phyloP scores from a whole-genome alignment of 2,329 filamentous ascomycete species.

The Sphaerulina musiva region DNA sequence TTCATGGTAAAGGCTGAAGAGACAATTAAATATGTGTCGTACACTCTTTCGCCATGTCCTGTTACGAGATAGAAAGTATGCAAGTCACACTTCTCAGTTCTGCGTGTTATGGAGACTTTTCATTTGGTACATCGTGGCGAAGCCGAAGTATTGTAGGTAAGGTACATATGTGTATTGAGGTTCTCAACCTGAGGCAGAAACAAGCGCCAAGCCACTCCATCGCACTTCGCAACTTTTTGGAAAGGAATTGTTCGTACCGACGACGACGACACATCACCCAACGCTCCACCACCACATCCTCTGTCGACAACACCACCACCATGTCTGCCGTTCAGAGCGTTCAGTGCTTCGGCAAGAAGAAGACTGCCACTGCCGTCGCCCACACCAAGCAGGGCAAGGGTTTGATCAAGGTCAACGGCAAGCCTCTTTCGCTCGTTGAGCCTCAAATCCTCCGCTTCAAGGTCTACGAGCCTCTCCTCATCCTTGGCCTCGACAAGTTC shows the following conservation, averaged over 20 bases:
- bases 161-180: too few species aligned
- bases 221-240: constrained; percentile 1
- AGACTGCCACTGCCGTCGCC: constrained; percentile 66
- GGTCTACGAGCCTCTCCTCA: constrained; percentile 98
- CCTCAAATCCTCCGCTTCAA: constrained; percentile 98
- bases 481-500: constrained; percentile 97
- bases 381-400: constrained; percentile 89
- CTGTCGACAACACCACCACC: constrained; percentile 28
- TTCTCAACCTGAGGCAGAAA: neutral
- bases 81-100: too few species aligned
- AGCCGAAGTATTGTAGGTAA: too few species aligned
- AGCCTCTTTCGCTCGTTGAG: constrained; percentile 87
- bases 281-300: constrained; percentile 2
- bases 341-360: constrained; percentile 96
- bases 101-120: too few species aligned
- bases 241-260: constrained; percentile 2
- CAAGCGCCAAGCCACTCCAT: constrained; percentile 9
- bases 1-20: neutral
- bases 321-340: constrained; percentile 61
- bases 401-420: constrained; percentile 98
- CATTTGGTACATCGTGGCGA: too few species aligned
- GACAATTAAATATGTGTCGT: neutral
- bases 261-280: constrained; percentile 17
- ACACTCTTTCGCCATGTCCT: too few species aligned
- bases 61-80: too few species aligned